Evolutionary conservation across 768 basidiomycete species (phyloP), one percentile per base, ranked within the genome.

Genomic region (Dendrothele bispora): DNA sequence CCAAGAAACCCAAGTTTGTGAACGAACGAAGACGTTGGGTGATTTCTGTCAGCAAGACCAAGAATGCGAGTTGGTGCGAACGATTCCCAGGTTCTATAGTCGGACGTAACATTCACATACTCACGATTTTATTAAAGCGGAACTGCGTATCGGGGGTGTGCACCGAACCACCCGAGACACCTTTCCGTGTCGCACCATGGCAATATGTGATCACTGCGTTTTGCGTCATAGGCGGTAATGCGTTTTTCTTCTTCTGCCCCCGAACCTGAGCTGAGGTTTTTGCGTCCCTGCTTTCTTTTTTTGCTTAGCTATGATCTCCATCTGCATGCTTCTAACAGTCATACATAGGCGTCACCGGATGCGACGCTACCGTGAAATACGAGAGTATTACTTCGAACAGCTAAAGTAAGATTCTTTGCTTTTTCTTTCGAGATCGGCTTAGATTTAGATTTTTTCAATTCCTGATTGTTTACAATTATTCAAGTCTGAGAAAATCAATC

Each of bases 371-470:
- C 67, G 66, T 36, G 71, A 73, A 50, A 50, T 80, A 26, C 61
- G 69, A 32, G 72, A 77, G 34, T 79, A 79, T 53, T 79, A 77
- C 48, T 57, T 69, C 21, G 76, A 80, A 52, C 79, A 80, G 54
- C 61, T 73, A 27, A 64, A 60, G 72, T 74, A 20, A 17, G 61
- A 28, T 20, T 38, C 11, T n/a, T 8, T 11, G 28, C 14, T 7
- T 17, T 28, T 46, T n/a, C 18, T 17, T 6, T 37, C 8, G 26
- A 3, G 3, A 3, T 21, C 39, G 26, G 17, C 28, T 27, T 29
- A 11, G 10, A n/a, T n/a, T n/a, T n/a, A n/a, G n/a, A n/a, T n/a
- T n/a, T n/a, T n/a, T n/a, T n/a, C n/a, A n/a, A n/a, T n/a, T n/a
- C n/a, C n/a, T n/a, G n/a, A n/a, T n/a, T 39, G 14, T 6, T 12